Conservation (phyloP, 139 green algal species). For the Chlamydomonas sp. region DNA sequence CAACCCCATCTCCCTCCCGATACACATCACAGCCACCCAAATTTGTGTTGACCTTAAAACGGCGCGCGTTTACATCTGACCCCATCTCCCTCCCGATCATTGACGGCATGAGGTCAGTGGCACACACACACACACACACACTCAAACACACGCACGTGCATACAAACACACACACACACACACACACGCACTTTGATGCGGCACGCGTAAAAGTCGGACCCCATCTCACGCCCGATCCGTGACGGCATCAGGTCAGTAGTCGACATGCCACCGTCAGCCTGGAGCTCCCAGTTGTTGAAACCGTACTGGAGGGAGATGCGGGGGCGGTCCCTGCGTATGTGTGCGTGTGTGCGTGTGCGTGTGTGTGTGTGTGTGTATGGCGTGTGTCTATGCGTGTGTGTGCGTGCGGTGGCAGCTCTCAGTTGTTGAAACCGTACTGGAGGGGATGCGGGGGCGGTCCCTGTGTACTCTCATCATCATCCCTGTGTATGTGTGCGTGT, state of each 20-base stretch:
- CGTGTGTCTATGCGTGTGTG: no score
- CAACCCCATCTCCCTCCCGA: no score
- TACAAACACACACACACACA: no score
- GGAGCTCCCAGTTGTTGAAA: conserved; percentile 72
- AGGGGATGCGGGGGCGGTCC: conserved; percentile 35
- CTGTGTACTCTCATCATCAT: conserved; percentile 15
- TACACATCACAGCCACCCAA: no score
- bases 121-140: no score
- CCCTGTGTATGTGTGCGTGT: not conserved
- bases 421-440: conserved; percentile 63
- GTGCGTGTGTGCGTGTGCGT: not conserved
- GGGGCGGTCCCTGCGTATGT: conserved; percentile 30
- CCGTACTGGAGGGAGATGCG: conserved; percentile 43
- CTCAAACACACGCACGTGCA: no score
- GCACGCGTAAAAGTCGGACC: conserved; percentile 46
- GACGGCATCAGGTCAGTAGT: conserved; percentile 47
- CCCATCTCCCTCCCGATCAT: no score
- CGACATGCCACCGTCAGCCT: conserved; percentile 21
- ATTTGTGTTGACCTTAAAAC: no score
- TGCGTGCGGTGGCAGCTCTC: conserved; percentile 51
- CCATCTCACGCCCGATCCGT: conserved; percentile 28
- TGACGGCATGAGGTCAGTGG: no score
- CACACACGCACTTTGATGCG: conserved; percentile 11
- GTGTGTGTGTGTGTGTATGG: conserved; percentile 1
- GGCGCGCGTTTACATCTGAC: no score